Evolutionary conservation across 2,329 filamentous ascomycete genomes (phyloP).

Genomic region (Eutypella sp.): DNA sequence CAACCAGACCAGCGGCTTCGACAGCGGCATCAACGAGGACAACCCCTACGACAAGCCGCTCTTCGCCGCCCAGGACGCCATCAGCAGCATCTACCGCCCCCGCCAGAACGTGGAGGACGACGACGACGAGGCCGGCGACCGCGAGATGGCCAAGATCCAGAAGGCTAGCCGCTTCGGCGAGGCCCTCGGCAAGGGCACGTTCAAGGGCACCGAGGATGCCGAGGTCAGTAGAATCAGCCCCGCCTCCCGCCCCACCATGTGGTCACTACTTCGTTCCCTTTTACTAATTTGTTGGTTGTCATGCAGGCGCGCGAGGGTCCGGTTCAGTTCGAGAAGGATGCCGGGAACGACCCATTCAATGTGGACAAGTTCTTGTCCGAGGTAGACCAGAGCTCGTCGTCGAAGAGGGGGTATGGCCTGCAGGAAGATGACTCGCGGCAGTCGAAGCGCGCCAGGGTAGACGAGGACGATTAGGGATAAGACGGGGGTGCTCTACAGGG

Average conservation of each 20-base stretch:
- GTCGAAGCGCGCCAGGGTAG: conserved; percentile 72
- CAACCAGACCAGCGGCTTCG: conserved; percentile 88
- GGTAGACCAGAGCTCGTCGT: conserved; percentile 55
- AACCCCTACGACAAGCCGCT: conserved; percentile 96
- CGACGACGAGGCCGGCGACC: conserved; percentile 73
- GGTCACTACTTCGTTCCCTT: conserved; percentile 1
- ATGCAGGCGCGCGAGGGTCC: conserved; percentile 73
- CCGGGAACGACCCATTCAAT: conserved; percentile 73
- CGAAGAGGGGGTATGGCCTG: conserved; percentile 72
- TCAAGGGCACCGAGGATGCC: conserved; percentile 78
- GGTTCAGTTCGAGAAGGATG: conserved; percentile 93
- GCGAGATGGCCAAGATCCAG: conserved; percentile 82
- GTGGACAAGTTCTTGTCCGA: conserved; percentile 92
- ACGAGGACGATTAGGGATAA: conserved; percentile 59
- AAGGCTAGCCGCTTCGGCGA: conserved; percentile 80
- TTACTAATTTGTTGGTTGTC: conserved; percentile 25
- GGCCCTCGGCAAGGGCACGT: conserved; percentile 81
- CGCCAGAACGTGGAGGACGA: conserved; percentile 70
- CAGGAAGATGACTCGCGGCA: conserved; percentile 58
- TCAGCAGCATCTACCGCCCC: conserved; percentile 89
- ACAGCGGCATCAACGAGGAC: conserved; percentile 92
- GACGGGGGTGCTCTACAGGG: no score
- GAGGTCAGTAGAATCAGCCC: conserved; percentile 62
- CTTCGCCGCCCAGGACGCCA: conserved; percentile 91
- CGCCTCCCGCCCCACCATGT: not conserved